A percentile compares a stretch with the other conserved stretches of the same genome.
These are phyloP conservation scores for Candida nanaspora DNA, from an alignment of 805 yeast genomes.

Conservation along the genomic window DNA sequence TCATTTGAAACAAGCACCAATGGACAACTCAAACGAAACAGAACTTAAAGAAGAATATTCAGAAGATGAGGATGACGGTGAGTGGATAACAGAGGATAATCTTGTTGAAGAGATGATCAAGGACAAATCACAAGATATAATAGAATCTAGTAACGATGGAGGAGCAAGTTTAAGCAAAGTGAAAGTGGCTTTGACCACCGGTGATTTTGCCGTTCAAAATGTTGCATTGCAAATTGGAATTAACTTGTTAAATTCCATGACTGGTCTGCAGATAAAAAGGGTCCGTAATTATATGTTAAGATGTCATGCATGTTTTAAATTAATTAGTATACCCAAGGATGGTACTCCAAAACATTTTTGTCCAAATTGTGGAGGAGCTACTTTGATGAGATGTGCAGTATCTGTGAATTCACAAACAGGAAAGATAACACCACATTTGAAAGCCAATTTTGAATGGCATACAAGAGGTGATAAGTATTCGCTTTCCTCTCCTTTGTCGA, in stretches of 20 bases:
- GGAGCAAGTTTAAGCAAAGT: slow-evolving; percentile 25
- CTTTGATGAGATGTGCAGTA: slow-evolving; percentile 85
- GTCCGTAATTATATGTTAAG: slow-evolving; percentile 90
- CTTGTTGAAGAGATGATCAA: slow-evolving; percentile 60
- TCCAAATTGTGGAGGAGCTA: slow-evolving; percentile 91
- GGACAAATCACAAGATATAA: slow-evolving; percentile 59
- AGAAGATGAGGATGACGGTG: slow-evolving; percentile 74
- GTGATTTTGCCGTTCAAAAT: slow-evolving; percentile 97
- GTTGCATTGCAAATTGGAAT: slow-evolving; percentile 88
- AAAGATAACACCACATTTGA: slow-evolving; percentile 77
- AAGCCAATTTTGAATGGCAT: slow-evolving; percentile 90
- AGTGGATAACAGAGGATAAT: slow-evolving; percentile 92
- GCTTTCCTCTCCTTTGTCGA: slow-evolving; percentile 82
- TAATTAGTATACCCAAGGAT: slow-evolving; percentile 70
- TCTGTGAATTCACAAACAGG: slow-evolving; percentile 77
- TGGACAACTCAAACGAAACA: too few relatives aligned
- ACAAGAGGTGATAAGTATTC: slow-evolving; percentile 79
- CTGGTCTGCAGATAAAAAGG: slow-evolving; percentile 79
- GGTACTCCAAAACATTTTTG: slow-evolving; percentile 85
- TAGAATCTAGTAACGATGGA: slow-evolving; percentile 18
- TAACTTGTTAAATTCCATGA: slow-evolving; percentile 73
- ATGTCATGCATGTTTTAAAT: slow-evolving; percentile 93
- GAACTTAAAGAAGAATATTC: slow-evolving; percentile 37
- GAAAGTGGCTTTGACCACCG: slow-evolving; percentile 82
- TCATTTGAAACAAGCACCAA: too few relatives aligned